Conservation (phyloP, 805 yeast genomes). For the Cyberlindnera subsufficiens region DNA sequence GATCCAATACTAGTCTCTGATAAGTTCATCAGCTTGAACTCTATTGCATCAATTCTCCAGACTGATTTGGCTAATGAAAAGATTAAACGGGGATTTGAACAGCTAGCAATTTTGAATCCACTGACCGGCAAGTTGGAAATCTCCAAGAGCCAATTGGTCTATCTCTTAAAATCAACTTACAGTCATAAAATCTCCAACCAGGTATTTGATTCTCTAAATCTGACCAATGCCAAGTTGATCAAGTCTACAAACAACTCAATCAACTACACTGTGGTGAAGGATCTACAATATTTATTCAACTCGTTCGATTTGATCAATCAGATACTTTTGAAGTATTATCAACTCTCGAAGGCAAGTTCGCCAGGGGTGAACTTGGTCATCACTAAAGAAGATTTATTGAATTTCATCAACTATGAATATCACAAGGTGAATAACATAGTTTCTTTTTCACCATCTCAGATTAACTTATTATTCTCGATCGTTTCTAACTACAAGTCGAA, state of each 20-base stretch:
- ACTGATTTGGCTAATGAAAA: constrained; percentile 33
- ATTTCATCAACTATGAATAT: constrained; percentile 29
- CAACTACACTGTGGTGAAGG: constrained; percentile 31
- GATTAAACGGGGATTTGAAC: constrained; percentile 18
- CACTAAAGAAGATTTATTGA: constrained; percentile 30
- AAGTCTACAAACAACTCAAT: constrained; percentile 22
- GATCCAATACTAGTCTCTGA: constrained; percentile 4
- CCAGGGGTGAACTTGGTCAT: constrained; percentile 26
- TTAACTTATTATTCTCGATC: constrained; percentile 28
- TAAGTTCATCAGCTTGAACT: constrained; percentile 30
- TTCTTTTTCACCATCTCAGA: constrained; percentile 37
- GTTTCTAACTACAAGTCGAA: constrained; percentile 26
- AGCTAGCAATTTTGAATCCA: constrained; percentile 28
- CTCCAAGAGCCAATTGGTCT: constrained; percentile 29
- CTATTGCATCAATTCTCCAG: constrained; percentile 35
- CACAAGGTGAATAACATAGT: constrained; percentile 34
- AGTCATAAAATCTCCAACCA: constrained; percentile 35
- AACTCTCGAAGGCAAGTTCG: constrained; percentile 4
- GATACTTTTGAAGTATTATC: constrained; percentile 28
- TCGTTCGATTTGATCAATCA: constrained; percentile 36
- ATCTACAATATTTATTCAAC: constrained; percentile 32
- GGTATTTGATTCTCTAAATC: constrained; percentile 27
- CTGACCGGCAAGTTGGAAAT: constrained; percentile 24
- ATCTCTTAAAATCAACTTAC: constrained; percentile 28
- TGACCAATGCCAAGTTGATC: constrained; percentile 9